Percentiles rank a stretch among this genome's conserved stretches.
These are phyloP conservation scores for Coelastrella sp. DNA, from an alignment of 139 green algal species.

Conservation along the genomic window DNA sequence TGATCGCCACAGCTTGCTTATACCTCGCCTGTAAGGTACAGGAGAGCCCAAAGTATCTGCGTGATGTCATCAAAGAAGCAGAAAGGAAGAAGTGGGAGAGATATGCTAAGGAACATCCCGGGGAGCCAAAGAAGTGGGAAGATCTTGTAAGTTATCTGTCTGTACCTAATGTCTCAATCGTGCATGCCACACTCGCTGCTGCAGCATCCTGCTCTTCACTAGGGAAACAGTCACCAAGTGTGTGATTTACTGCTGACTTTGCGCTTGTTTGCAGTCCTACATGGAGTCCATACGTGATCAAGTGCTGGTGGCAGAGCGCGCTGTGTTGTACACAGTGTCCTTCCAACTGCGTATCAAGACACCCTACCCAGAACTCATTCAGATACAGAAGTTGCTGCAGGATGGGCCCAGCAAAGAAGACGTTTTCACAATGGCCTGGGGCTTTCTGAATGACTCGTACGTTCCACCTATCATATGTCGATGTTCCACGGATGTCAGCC, in stretches of 20 bases:
- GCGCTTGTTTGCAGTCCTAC: constrained; percentile 39
- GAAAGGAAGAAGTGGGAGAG: constrained; percentile 12
- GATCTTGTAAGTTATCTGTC: background rate
- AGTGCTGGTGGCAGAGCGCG: constrained; percentile 66
- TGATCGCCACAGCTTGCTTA: constrained; percentile 85
- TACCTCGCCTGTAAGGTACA: constrained; percentile 92
- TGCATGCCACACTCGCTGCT: too few relatives aligned
- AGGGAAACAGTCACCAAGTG: too few relatives aligned
- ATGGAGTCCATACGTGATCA: constrained; percentile 59
- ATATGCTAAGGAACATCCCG: background rate
- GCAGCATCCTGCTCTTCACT: too few relatives aligned
- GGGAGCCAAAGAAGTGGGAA: background rate
- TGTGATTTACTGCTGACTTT: too few relatives aligned
- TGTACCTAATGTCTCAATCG: too few relatives aligned
- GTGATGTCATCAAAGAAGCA: constrained; percentile 65
- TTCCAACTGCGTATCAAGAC: constrained; percentile 59
- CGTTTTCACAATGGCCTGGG: constrained; percentile 57
- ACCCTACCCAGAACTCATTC: constrained; percentile 49
- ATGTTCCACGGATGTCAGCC: background rate
- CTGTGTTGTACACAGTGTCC: constrained; percentile 68
- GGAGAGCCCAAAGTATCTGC: constrained; percentile 80
- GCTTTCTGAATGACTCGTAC: constrained; percentile 68
- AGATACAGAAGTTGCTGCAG: background rate
- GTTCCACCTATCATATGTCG: too few relatives aligned
- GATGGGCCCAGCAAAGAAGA: background rate